Evolutionary conservation across 139 green algal genomes (phyloP), one percentile per base, ranked within the genome.

Genomic region (Haematococcus lacustris): DNA sequence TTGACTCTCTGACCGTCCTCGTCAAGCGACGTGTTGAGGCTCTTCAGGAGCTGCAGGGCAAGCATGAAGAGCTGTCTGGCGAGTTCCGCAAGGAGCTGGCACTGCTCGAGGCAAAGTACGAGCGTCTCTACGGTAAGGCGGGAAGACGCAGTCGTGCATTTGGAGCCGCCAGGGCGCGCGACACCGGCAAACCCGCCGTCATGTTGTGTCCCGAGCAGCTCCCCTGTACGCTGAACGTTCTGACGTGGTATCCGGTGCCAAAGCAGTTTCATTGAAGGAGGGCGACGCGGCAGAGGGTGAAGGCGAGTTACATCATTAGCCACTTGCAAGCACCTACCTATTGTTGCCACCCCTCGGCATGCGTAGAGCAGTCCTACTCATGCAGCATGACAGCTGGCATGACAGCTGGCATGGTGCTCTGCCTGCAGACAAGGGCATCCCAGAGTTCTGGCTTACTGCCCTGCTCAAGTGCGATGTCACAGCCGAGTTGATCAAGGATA

Each of bases 391-490:
- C 9, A 33, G 23, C 26, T 37, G 57, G 6, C 28, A 33, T 66
- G 25, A 66, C 23, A 35, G 30, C 6, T 66, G 17, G 23, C 57
- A 32, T 66, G 57, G 17, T 66, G 62, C 53, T 6, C 35, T 41
- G 40, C 26, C 71, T 72, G 65, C 38, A 78, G 43, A 76, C 61
- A 78, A 78, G 23, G 90, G 92, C 78, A 88, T 97, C 50, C 92
- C 93, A 26, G 85, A 93, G 51, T 97, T 97, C 78, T 97, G 93
- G 93, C 70, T 88, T 13, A 83, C 74, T 1, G 90, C 89, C 28
- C 70, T 97, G 59, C 80, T 84, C 34, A 88, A 89, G 69, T 86
- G 89, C 77, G 86, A 92, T 32, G 73, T 83, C 38, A 83, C 87
- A 21, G 73, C 70, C 34, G 75, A 83, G 38, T 76, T 87, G 78